Percentiles rank a stretch among this genome's conserved stretches.
Evolutionary conservation across 2,329 filamentous ascomycete species (phyloP).

Genomic region (Plectosphaerella cucumerina): DNA sequence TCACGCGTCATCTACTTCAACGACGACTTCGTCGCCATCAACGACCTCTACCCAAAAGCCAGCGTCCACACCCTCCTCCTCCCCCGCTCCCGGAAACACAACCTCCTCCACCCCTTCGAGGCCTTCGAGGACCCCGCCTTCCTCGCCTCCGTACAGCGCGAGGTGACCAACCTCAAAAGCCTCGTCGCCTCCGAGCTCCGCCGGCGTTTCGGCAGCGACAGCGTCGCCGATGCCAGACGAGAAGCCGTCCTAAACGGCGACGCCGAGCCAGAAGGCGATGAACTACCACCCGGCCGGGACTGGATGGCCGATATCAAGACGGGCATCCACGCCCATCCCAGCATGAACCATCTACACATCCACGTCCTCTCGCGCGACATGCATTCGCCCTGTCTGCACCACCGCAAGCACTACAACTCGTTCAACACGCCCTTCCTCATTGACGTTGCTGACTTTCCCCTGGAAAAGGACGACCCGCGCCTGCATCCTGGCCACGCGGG

Average conservation of each 20-base stretch:
- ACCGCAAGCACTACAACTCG: slow-evolving; percentile 87
- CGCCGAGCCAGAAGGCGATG: slow-evolving; percentile 33
- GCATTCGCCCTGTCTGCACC: slow-evolving; percentile 66
- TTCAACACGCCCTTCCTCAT: slow-evolving; percentile 87
- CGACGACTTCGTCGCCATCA: slow-evolving; percentile 68
- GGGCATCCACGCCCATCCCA: slow-evolving; percentile 83
- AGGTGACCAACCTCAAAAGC: slow-evolving; percentile 55
- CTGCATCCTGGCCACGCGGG: slow-evolving; percentile 49
- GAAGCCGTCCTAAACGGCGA: slow-evolving; percentile 63
- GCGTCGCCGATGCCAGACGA: slow-evolving; percentile 57
- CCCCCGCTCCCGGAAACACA: slow-evolving; percentile 61
- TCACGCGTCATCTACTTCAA: slow-evolving; percentile 63
- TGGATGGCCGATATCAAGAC: slow-evolving; percentile 71
- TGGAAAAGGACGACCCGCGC: slow-evolving; percentile 61
- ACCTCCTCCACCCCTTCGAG: slow-evolving; percentile 67
- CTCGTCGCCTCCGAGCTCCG: slow-evolving; percentile 74
- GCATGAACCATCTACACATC: slow-evolving; percentile 88
- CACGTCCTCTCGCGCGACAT: slow-evolving; percentile 83
- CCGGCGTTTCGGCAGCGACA: slow-evolving; percentile 61
- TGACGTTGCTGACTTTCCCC: slow-evolving; percentile 71
- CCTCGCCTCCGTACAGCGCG: slow-evolving; percentile 55
- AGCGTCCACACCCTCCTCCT: slow-evolving; percentile 84
- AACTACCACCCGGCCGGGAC: slow-evolving; percentile 68
- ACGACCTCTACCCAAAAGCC: slow-evolving; percentile 83
- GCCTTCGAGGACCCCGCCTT: slow-evolving; percentile 70